These are phyloP conservation scores for Penicillium fimorum DNA, from an alignment of 495 filamentous ascomycete genomes.

Conservation along the genomic window DNA sequence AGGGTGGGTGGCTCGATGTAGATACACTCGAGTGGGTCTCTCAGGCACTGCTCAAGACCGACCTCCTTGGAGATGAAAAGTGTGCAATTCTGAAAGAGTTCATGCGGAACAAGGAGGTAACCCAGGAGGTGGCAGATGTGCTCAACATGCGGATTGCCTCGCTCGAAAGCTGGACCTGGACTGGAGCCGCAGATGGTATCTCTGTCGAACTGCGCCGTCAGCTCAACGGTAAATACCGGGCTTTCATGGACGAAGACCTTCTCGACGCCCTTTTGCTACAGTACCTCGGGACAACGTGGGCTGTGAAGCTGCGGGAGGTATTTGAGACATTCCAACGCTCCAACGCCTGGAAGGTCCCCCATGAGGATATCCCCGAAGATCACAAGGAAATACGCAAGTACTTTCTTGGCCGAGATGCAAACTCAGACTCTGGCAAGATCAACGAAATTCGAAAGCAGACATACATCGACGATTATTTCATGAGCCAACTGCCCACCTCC, in stretches of 20 bases:
- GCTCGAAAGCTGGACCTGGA: slow-evolving; percentile 61
- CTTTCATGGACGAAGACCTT: slow-evolving; percentile 67
- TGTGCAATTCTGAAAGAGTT: slow-evolving; percentile 58
- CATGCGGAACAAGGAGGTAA: slow-evolving; percentile 52
- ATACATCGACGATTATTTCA: slow-evolving; percentile 54
- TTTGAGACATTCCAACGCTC: slow-evolving; percentile 33
- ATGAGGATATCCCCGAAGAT: slow-evolving; percentile 40
- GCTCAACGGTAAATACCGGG: slow-evolving; percentile 58
- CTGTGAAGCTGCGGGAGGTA: slow-evolving; percentile 51
- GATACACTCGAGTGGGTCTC: slow-evolving; percentile 50
- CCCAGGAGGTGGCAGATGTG: slow-evolving; percentile 62
- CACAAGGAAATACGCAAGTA: slow-evolving; percentile 49
- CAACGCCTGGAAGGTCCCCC: slow-evolving; percentile 39
- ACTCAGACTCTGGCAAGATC: slow-evolving; percentile 20
- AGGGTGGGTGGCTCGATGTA: slow-evolving; percentile 34
- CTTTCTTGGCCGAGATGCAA: slow-evolving; percentile 36
- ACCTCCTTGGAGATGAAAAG: slow-evolving; percentile 61
- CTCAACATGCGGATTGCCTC: slow-evolving; percentile 64
- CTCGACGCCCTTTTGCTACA: slow-evolving; percentile 65
- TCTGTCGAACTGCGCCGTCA: slow-evolving; percentile 60
- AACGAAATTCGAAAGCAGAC: slow-evolving; percentile 35
- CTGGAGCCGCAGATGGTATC: slow-evolving; percentile 42
- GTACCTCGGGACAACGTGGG: slow-evolving; percentile 62
- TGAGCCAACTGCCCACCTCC: slow-evolving; percentile 46
- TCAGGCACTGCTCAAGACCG: slow-evolving; percentile 52